Base-by-base conservation (phyloP, 169 alveolate genomes). In the Babesia microti region DNA sequence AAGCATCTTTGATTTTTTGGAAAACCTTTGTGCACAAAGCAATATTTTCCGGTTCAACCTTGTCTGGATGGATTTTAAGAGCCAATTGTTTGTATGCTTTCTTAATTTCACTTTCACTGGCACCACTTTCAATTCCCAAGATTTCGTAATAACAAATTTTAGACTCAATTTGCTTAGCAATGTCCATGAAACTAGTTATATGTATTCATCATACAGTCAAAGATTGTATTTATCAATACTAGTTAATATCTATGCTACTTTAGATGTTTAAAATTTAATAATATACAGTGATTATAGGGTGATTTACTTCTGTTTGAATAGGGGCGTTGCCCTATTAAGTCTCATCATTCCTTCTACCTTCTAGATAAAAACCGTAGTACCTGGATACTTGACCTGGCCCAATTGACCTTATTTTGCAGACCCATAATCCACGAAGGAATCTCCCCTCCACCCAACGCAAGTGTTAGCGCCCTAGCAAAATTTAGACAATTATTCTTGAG, bases 41-140 rank as follows among this genome's bases (percentile, higher is more conserved):
- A 18, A 60, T 50, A 41, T 68, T 71, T 30, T 67, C 74, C 30
- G 72, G 68, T 37, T 83, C 82, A 1, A 48, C 41, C 19, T 67
- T 76, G 67, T 87, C 94, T 17, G 94, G 94, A 47, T 87, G 94
- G 24, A 61, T 73, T 41, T 76, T 68, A 24, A 81, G 68, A 2
- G 92, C 91, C 43, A 72, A 29, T 41, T 68, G 72, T 17, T 85
- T 72, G 58, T 79, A 87, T 14, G 91, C 87, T 56, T 59, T 57
- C 42, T 80, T 65, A 4, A 88, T 85, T 27, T 86, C 94, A 21
- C 74, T 59, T 15, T 46, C 72, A 5, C 78, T 41, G 23, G 91
- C 88, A 63, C 69, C 71, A 33, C 57, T 53, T 15, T 65, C 63
- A 17, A 89, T 54, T 29, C 90, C 96, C 21, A 88, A 71, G 39